These are phyloP conservation scores for Morella rubra DNA, from an alignment of 306 rosid genomes.

Conservation along the genomic window DNA sequence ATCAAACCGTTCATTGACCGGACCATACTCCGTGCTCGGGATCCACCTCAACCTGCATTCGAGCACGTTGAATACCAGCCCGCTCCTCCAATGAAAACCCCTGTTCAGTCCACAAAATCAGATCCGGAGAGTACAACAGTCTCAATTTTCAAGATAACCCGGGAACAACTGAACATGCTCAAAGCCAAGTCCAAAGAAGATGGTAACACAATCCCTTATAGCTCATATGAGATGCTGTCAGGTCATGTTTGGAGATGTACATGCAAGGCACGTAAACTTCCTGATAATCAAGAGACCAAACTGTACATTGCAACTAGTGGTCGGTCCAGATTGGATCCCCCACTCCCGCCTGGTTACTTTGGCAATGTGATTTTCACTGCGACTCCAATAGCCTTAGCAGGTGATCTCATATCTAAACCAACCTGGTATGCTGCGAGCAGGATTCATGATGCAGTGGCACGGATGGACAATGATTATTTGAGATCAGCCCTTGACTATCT, in stretches of 20 bases:
- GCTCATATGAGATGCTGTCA: slow-evolving; percentile 81
- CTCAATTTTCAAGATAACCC: slow-evolving; percentile 62
- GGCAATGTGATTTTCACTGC: slow-evolving; percentile 89
- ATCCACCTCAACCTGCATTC: slow-evolving; percentile 73
- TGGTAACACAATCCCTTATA: slow-evolving; percentile 58
- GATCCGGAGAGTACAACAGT: slow-evolving; percentile 37
- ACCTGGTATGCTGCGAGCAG: slow-evolving; percentile 77
- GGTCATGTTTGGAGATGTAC: slow-evolving; percentile 79
- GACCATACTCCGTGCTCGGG: slow-evolving; percentile 64
- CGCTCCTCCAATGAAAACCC: slow-evolving; percentile 59
- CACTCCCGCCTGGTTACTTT: slow-evolving; percentile 78
- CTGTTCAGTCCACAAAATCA: slow-evolving; percentile 36
- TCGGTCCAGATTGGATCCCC: slow-evolving; percentile 72
- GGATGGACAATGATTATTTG: slow-evolving; percentile 72
- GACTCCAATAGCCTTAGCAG: slow-evolving; percentile 65
- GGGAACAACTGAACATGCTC: slow-evolving; percentile 56
- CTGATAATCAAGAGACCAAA: slow-evolving; percentile 73
- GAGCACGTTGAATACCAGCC: slow-evolving; percentile 84
- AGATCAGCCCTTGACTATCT: slow-evolving; percentile 81
- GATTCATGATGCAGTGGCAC: slow-evolving; percentile 59
- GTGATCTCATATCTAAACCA: slow-evolving; percentile 70
- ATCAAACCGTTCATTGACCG: slow-evolving; percentile 74
- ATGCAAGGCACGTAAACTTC: slow-evolving; percentile 67
- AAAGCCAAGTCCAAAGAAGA: slow-evolving; percentile 68
- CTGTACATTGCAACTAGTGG: slow-evolving; percentile 87